Evolutionary conservation across 73 alveolate species (phyloP).

Genomic region (Diophrys appendiculata): DNA sequence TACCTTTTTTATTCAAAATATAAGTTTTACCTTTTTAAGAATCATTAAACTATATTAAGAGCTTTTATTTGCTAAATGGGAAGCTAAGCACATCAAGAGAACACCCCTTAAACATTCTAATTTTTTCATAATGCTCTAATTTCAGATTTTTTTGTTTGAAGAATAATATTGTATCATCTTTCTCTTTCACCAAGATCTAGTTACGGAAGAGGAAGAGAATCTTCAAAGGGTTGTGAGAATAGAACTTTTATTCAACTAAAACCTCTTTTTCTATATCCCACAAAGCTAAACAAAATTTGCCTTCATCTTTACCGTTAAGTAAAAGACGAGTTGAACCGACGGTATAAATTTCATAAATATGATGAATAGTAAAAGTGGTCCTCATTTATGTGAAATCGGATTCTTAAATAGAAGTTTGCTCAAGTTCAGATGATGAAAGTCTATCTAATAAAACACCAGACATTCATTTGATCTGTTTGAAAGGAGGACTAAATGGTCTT

Average conservation of each 20-base stretch:
- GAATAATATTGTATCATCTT: neutral
- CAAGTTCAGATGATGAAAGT: neutral
- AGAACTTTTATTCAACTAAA: neutral
- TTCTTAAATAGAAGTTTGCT: neutral
- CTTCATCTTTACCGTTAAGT: neutral
- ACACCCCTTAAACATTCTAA: neutral
- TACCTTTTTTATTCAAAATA: neutral
- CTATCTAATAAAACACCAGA: too few relatives aligned
- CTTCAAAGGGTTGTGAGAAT: neutral
- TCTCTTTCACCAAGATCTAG: neutral
- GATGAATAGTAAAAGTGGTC: neutral
- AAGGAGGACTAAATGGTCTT: too few relatives aligned
- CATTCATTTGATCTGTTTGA: too few relatives aligned
- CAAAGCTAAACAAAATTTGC: neutral
- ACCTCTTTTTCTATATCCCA: neutral
- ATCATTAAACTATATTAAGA: neutral
- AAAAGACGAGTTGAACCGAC: neutral
- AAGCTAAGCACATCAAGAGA: neutral
- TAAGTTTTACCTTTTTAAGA: neutral
- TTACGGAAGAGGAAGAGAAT: neutral
- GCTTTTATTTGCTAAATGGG: neutral
- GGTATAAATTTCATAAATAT: neutral
- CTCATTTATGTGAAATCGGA: neutral
- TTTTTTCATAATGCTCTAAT: neutral
- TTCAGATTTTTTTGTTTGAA: neutral